phyloP scores from a whole-genome alignment of 768 basidiomycete genomes.

The Jaapia argillacea region DNA sequence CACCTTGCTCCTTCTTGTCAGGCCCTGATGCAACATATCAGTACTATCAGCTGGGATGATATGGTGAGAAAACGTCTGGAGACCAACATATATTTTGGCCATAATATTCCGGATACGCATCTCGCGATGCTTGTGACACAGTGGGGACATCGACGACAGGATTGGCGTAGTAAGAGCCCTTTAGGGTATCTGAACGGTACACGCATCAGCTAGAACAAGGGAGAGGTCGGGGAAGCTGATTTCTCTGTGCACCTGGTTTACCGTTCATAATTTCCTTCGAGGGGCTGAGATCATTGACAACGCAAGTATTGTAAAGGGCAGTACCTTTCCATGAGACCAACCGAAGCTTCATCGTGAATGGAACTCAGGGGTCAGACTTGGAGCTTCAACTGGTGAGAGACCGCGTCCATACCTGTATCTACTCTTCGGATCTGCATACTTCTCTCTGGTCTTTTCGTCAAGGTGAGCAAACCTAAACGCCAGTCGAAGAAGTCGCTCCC shows the following conservation, averaged over 20 bases:
- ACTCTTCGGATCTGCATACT: conserved; percentile 61
- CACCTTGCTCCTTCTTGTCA: conserved; percentile 35
- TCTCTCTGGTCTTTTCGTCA: conserved; percentile 56
- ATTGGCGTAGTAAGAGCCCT: conserved; percentile 93
- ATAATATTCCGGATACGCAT: conserved; percentile 75
- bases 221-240: no score
- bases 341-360: conserved; percentile 52
- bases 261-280: conserved; percentile 95
- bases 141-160: conserved; percentile 58
- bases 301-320: conserved; percentile 4
- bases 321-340: conserved; percentile 94
- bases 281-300: conserved; percentile 1
- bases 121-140: conserved; percentile 45
- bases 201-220: neutral
- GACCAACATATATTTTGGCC: conserved; percentile 74
- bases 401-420: conserved; percentile 53
- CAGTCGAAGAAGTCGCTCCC: conserved; percentile 65
- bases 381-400: no score
- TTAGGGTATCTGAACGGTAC: conserved; percentile 47
- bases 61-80: neutral
- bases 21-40: conserved; percentile 42
- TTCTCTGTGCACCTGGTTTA: conserved; percentile 55
- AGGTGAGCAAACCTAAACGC: conserved; percentile 70
- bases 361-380: neutral
- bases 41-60: neutral